Percentiles rank a stretch among this genome's conserved stretches.
Evolutionary conservation across 306 rosid genomes (phyloP).

Genomic region (Ammopiptanthus mongolicus): DNA sequence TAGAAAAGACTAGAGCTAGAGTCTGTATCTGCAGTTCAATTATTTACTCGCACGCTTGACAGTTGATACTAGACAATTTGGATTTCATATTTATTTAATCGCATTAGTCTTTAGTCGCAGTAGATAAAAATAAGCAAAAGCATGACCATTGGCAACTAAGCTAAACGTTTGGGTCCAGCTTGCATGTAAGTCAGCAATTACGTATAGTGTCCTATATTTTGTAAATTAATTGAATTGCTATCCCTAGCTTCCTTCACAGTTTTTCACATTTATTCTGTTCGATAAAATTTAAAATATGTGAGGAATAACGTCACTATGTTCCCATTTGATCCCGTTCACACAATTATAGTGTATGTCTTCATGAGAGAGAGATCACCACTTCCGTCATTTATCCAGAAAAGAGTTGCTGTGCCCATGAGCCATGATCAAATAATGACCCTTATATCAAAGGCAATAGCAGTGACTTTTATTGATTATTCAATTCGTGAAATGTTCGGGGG

Average conservation of each 20-base stretch:
- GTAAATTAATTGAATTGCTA: background rate
- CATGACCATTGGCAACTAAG: background rate
- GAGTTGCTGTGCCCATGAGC: background rate
- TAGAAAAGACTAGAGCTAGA: too few species aligned
- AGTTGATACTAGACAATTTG: background rate
- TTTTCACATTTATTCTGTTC: background rate
- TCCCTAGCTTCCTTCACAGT: background rate
- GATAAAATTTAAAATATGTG: background rate
- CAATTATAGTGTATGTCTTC: background rate
- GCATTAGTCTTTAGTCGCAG: background rate
- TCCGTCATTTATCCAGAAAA: background rate
- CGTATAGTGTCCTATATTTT: background rate
- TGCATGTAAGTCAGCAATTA: slow-evolving; percentile 16
- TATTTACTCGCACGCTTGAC: background rate
- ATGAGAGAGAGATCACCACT: too few species aligned
- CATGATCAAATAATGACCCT: too few species aligned
- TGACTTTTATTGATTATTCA: too few species aligned
- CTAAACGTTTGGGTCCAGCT: slow-evolving; percentile 10
- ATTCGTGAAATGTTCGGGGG: too few species aligned
- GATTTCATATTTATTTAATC: background rate
- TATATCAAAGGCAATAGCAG: too few species aligned
- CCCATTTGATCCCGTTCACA: slow-evolving; percentile 25
- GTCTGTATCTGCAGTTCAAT: background rate
- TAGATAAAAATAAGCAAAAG: background rate
- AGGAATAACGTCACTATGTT: slow-evolving; percentile 8